Base-by-base conservation (phyloP, 352 stramenopile genomes). In the Pythium guiyangense region DNA sequence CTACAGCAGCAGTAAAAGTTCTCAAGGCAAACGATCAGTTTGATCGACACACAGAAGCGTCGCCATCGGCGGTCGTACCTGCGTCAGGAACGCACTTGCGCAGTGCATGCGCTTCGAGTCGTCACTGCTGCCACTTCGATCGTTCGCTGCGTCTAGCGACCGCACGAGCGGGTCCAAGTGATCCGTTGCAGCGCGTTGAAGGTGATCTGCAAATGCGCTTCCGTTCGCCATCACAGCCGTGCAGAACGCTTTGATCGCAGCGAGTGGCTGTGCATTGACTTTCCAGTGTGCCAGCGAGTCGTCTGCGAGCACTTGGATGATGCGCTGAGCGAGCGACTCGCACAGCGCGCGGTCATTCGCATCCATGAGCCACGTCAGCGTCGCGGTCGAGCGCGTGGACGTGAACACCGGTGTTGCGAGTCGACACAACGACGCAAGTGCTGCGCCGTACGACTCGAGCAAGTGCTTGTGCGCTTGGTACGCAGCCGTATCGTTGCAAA, bases 241-340 rank as follows among this genome's bases (percentile, higher is more conserved):
- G 49, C 67, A 74, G 52, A 77, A 78, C 25, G 50, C 34, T 51
- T 65, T 60, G 49, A 77, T 66, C 29, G 62, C 62, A 3, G 62
- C 44, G 49, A 69, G 49, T 25, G 39, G 27, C 15, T 43, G 49
- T 49, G 34, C 18, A 55, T 60, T 56, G 52, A 49, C 54, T 18
- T 40, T 47, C 64, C 50, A 71, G 11, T 49, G 35, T 49, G 55
- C 35, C 44, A 42, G 14, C 9, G 47, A 29, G 37, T 51, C 47
- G 8, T 48, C 45, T 31, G 49, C 44, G 11, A 64, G 17, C 26
- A 57, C 53, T 18, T 50, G 35, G 9, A 54, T 18, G 15, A 64
- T 20, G 40, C 51, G 50, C 27, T 37, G 17, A 17, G 46, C 4
- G 20, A 64, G 14, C 12, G 31, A 27, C 1, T 40, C 50, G 34